Base-by-base conservation (phyloP, 2,329 filamentous ascomycete species). In the Fusarium fracticaudum region DNA sequence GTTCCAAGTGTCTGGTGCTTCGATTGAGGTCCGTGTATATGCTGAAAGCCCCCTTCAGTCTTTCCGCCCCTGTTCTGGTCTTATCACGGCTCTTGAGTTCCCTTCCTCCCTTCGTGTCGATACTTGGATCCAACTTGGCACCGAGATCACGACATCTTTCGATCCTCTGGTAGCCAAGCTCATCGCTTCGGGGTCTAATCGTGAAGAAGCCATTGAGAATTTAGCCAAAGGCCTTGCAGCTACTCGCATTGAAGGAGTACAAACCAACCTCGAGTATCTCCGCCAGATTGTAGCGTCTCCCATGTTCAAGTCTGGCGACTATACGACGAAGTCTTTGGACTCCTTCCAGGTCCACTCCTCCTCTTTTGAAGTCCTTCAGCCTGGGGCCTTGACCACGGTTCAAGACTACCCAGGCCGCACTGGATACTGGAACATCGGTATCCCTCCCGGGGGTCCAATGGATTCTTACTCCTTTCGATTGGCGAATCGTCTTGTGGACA, bases 101-200 rank as follows among this genome's bases (percentile, higher is more conserved):
- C 85, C 87, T n/a, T 73, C 84, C 0, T 84, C 84, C 9, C 83
- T 86, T 31, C 85, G 91, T 9, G 85, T 93, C 33, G 91, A 93
- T 73, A 92, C 90, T 1, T 92, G 90, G 90, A 84, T 95, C 72
- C 86, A 90, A 29, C 84, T 88, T 37, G 92, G 92, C 11, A 92
- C 93, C 65, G 88, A 92, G 75, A 89, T 95, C 4, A 93, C 92
- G 0, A 90, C 91, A 8, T 90, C 93, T 72, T 95, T 94, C 79
- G 93, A 95, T 76, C 92, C 93, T 1, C 91, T 94, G 86, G 91
- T 95, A 55, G 90, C 92, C 3, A 94, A 95, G 78, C 84, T 94
- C 71, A 94, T 94, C 60, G 90, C 93, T 1, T 86, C 87, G 59
- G 92, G 89, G 0, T 83, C 85, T 2, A 86, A 87, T 50, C 86